Evolutionary conservation across 257 asterid species (phyloP), one percentile per base, ranked within the genome.

Genomic region (Solanum bulbocastanum): DNA sequence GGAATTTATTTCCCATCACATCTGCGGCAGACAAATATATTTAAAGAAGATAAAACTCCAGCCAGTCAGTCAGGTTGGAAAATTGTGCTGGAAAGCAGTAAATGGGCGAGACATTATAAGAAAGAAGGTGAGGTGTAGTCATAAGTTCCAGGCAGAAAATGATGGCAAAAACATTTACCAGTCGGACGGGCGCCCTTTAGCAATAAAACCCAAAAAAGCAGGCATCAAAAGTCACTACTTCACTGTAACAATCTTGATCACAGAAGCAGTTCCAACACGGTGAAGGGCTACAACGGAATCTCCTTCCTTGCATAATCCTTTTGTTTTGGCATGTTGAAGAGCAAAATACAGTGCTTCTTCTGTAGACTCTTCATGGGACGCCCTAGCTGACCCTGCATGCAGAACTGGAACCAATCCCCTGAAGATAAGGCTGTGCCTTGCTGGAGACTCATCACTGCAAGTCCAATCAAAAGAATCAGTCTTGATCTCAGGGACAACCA

Each of bases 291-390:
- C 98, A 33, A 93, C 92, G 4, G 98, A 93, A 52, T 95, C 98
- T 89, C 98, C 98, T 23, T 58, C 92, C 88, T 94, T 90, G 96
- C 98, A 95, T 13, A 95, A 92, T 5, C 96, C 96, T 90, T 92
- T 94, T 1, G 92, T 88, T 87, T 95, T 94, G 33, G 98, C 98
- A 85, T 95, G 95, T 83, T 94, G 91, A 84, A 95, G 96, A 20
- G 98, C 95, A 32, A 95, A 95, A 32, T 94, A 98, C 88, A 95
- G 86, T 9, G 98, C 98, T 90, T 94, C 98, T 90, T 95, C 98
- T 0, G 98, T 95, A 5, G 98, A 95, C 89, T 95, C 98, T 91
- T 94, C 98, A 32, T 94, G 94, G 27, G 98, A 94, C 62, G 98
- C 98, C 93, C 95, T 90, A 1, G 98, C 94, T 11, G 98, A 95